Base-by-base conservation (phyloP, 73 alveolate species). In the Effrenium voratum region DNA sequence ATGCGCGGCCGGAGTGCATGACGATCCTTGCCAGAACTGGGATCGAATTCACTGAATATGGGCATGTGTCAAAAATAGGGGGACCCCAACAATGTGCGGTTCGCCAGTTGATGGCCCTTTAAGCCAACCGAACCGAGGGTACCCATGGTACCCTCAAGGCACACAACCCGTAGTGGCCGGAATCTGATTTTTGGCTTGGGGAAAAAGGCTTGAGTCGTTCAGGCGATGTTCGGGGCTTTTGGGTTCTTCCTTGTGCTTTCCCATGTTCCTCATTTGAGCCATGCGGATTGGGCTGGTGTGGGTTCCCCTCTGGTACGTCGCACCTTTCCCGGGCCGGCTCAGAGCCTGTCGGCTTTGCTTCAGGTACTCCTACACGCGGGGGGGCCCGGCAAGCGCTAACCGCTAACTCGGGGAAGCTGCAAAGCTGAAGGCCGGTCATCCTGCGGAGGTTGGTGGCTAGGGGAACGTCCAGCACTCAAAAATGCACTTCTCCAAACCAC, bases 281-380 rank as follows among this genome's bases (percentile, higher is more conserved):
- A 52, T 12, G 63, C 8, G 63, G 19, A 12, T 19, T 52, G 8
- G 19, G 63, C 26, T 12, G 63, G 63, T 8, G 19, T 52, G 8
- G 63, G 26, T 12, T 12, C 63, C 26, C 8, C 19, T 19, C 63
- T 12, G 63, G 19, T 52, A 12, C 19, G 63, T 19, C 19, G 63
- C 28, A 57, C 28, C 16, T 57, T 22, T 57, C n/a, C n/a, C n/a
- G n/a, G n/a, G n/a, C n/a, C n/a, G n/a, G n/a, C n/a, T n/a, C n/a
- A n/a, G n/a, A n/a, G n/a, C n/a, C n/a, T n/a, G n/a, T 22, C 28
- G 28, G 16, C 16, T 57, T 22, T 2, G 16, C 79, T 66, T 24
- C 79, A 66, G 79, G 79, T 66, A 66, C 40, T 66, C 79, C 79
- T 66, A 24, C 79, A 66, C 79, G 79, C 79, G 0, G 43, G 79